These are phyloP conservation scores for Drechslerella stenobrocha DNA, from an alignment of 2,329 filamentous ascomycete species.

Conservation along the genomic window DNA sequence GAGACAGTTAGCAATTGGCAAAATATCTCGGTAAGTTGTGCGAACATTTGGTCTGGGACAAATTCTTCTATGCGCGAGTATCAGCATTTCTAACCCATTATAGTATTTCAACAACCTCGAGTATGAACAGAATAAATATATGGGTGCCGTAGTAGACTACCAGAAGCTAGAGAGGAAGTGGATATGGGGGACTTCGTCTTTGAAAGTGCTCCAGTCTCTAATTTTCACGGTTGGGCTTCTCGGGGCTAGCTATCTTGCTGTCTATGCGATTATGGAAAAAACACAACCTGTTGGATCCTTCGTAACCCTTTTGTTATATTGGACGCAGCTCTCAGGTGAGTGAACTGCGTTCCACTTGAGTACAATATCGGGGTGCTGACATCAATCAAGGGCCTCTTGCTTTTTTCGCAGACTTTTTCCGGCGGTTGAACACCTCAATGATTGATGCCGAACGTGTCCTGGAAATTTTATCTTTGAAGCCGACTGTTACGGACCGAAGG, in stretches of 20 bases:
- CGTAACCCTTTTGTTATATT: conserved; percentile 68
- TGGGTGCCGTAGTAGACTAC: conserved; percentile 55
- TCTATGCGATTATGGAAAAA: conserved; percentile 61
- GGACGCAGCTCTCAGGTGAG: conserved; percentile 60
- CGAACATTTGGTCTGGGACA: too few species aligned
- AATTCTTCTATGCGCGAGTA: conserved; percentile 6
- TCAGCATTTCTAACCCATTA: conserved; percentile 9
- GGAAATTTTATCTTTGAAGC: conserved; percentile 63
- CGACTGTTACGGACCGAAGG: conserved; percentile 61
- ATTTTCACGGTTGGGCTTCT: conserved; percentile 60
- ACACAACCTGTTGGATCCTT: conserved; percentile 64
- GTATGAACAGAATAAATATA: conserved; percentile 62
- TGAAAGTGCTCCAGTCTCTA: conserved; percentile 57
- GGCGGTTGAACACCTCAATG: conserved; percentile 61
- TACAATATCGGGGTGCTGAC: conserved; percentile 44
- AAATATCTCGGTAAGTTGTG: conserved; percentile 55
- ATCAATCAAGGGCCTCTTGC: conserved; percentile 57
- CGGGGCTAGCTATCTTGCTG: conserved; percentile 61
- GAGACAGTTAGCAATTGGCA: conserved; percentile 56
- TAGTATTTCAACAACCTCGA: conserved; percentile 63
- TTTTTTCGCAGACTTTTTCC: conserved; percentile 60
- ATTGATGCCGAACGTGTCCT: conserved; percentile 68
- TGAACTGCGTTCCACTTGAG: not conserved
- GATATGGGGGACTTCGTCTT: conserved; percentile 54
- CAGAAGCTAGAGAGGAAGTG: conserved; percentile 55